Percentiles rank a stretch among this genome's conserved stretches.
Conservation (phyloP, 1,284 basidiomycete species). For the Fomes fomentarius region DNA sequence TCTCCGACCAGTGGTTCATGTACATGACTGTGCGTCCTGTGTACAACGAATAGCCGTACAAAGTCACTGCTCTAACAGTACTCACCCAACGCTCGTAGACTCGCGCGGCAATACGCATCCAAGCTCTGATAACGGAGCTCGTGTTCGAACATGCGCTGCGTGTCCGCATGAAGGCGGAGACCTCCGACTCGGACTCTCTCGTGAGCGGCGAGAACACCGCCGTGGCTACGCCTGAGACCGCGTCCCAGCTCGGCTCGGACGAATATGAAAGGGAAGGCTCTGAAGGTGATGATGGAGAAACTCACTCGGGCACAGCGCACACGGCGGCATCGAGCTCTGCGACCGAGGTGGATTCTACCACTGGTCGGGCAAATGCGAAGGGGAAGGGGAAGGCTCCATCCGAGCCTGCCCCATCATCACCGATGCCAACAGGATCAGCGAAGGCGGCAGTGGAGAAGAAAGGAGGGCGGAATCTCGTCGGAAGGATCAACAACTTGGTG, state of each 20-base stretch:
- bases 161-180: constrained; percentile 49
- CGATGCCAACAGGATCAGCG: not conserved
- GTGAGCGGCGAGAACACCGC: constrained; percentile 19
- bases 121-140: constrained; percentile 58
- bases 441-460: constrained; percentile 6
- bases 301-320: constrained; percentile 8
- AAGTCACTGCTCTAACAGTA: no score
- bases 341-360: not conserved
- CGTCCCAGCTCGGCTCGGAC: constrained; percentile 18
- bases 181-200: not conserved
- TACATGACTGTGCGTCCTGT: constrained; percentile 26
- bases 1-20: constrained; percentile 47
- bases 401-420: not conserved
- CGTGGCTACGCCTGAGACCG: constrained; percentile 32
- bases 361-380: not conserved
- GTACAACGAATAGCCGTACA: no score
- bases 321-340: constrained; percentile 8
- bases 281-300: constrained; percentile 7
- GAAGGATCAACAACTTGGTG: constrained; percentile 46
- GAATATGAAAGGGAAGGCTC: not conserved
- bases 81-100: constrained; percentile 30
- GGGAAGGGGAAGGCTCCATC: constrained; percentile 13
- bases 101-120: constrained; percentile 42
- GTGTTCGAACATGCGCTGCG: constrained; percentile 61
- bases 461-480: constrained; percentile 46